Conservation (phyloP, 148 eudicot species). For the Chenopodium suecicum region DNA sequence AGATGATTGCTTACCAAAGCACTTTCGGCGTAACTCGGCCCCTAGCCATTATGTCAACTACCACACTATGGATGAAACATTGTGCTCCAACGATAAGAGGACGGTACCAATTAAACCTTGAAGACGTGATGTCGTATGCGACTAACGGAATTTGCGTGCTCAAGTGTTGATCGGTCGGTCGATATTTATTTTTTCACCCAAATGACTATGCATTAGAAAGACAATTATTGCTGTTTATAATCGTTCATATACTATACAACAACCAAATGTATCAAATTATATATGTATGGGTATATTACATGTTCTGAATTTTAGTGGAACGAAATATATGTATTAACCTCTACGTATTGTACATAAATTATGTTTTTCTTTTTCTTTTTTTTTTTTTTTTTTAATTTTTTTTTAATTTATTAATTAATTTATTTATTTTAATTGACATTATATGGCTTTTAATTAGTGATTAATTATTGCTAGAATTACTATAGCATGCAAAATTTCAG, state of each 20-base stretch:
- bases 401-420: no score
- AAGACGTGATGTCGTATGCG: not conserved
- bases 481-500: no score
- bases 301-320: not conserved
- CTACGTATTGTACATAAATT: not conserved
- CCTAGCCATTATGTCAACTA: conserved; percentile 26
- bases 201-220: not conserved
- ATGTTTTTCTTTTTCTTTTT: no score
- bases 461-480: no score
- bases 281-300: no score
- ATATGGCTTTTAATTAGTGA: no score
- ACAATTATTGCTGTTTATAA: not conserved
- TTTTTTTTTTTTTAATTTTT: no score
- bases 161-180: not conserved
- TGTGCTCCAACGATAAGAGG: conserved; percentile 11
- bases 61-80: conserved; percentile 17
- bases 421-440: no score
- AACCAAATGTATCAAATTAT: not conserved
- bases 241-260: not conserved
- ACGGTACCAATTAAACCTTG: conserved; percentile 16
- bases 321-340: not conserved
- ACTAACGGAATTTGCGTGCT: not conserved
- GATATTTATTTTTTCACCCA: not conserved
- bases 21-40: conserved; percentile 26
- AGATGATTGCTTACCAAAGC: conserved; percentile 31